Conservation (phyloP, 2,329 filamentous ascomycete species). For the Fusarium fujikuroi region DNA sequence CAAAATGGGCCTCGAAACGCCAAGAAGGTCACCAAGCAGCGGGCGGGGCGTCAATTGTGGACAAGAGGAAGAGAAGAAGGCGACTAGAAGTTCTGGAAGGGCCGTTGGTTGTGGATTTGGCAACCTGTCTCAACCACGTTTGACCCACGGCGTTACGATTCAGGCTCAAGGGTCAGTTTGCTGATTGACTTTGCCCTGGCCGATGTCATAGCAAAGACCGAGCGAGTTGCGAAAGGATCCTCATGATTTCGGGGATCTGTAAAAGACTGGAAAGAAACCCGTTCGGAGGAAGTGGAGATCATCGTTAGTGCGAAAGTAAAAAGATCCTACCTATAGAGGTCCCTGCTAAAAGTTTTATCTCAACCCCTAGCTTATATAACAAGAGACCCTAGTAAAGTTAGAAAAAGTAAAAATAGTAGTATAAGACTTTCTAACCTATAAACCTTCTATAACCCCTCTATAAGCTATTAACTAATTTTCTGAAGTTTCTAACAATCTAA, state of each 20-base stretch:
- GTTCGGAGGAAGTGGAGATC: constrained; percentile 36
- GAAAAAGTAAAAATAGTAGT: no score
- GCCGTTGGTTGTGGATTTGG: constrained; percentile 1
- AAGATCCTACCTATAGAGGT: constrained; percentile 1
- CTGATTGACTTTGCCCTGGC: constrained; percentile 1
- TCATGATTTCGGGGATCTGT: constrained; percentile 32
- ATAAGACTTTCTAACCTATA: no score
- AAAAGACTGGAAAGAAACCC: constrained; percentile 39
- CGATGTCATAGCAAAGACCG: constrained; percentile 5
- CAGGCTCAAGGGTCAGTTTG: constrained; percentile 8
- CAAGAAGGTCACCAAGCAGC: constrained; percentile 13
- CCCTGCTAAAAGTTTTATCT: no score
- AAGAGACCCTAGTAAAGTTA: no score
- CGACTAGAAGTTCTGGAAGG: constrained; percentile 12
- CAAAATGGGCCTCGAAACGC: constrained; percentile 31
- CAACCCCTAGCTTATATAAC: no score
- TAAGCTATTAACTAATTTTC: no score
- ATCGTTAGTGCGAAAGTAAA: constrained; percentile 24
- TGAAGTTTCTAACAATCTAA: no score
- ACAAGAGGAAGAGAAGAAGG: constrained; percentile 1
- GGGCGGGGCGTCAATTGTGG: constrained; percentile 10
- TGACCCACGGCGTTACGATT: constrained; percentile 21
- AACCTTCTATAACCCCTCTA: no score
- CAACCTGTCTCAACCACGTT: constrained; percentile 16
- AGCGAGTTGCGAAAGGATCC: constrained; percentile 20